These are phyloP conservation scores for Mucor plumbeus DNA, from an alignment of 371 early-diverging fungal genomes.

Conservation along the genomic window DNA sequence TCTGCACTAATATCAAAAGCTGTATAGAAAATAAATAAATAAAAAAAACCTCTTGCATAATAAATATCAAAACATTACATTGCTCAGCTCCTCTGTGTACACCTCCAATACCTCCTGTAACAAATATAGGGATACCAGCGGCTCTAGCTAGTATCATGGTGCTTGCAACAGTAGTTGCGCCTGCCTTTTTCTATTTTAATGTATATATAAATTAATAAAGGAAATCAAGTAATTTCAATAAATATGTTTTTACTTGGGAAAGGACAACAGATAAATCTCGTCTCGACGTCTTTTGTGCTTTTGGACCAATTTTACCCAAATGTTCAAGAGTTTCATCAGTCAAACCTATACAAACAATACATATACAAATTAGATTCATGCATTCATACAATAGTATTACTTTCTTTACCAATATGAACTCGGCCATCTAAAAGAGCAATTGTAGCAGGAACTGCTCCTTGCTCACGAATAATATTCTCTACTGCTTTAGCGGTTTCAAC, in stretches of 20 bases:
- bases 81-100: constrained; percentile 88
- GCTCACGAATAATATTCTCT: constrained; percentile 72
- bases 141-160: constrained; percentile 87
- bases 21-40: constrained; percentile 8
- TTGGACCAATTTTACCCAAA: constrained; percentile 65
- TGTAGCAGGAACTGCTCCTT: constrained; percentile 88
- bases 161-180: constrained; percentile 91
- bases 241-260: constrained; percentile 52
- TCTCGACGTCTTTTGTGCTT: constrained; percentile 81
- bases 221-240: no score
- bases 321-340: constrained; percentile 59
- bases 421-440: constrained; percentile 88
- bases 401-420: constrained; percentile 71
- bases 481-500: constrained; percentile 81
- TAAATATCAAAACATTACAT: constrained; percentile 46
- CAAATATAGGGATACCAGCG: constrained; percentile 89
- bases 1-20: constrained; percentile 93
- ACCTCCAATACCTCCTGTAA: constrained; percentile 97
- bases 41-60: not conserved
- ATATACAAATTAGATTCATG: not conserved
- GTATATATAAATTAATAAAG: not conserved
- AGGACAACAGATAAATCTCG: constrained; percentile 83
- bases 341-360: constrained; percentile 30
- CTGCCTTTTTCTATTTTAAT: constrained; percentile 60
- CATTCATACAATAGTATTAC: not conserved